Conservation (phyloP, 768 basidiomycete species). For the Hortiboletus flavorubellus region DNA sequence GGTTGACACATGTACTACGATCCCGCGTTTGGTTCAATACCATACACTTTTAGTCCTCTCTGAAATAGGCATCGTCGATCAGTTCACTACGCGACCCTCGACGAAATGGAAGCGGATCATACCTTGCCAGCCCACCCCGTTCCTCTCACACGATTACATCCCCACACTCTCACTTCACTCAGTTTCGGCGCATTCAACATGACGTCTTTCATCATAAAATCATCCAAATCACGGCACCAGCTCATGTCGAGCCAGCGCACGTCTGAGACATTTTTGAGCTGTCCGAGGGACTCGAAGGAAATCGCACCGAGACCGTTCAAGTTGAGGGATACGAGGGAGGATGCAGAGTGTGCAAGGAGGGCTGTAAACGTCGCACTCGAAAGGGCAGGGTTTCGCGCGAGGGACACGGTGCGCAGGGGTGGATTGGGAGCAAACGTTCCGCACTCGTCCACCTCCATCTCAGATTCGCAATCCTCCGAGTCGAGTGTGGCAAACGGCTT, state of each 20-base stretch:
- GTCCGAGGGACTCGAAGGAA: slow-evolving; percentile 44
- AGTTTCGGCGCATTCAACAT: slow-evolving; percentile 45
- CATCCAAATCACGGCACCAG: slow-evolving; percentile 80
- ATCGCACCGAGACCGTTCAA: slow-evolving; percentile 78
- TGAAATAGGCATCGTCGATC: slow-evolving; percentile 2
- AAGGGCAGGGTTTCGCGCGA: slow-evolving; percentile 61
- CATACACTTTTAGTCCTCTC: slow-evolving; percentile 28
- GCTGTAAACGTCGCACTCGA: slow-evolving; percentile 52
- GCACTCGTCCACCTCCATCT: slow-evolving; percentile 21
- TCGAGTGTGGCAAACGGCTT: slow-evolving; percentile 13
- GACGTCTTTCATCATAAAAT: slow-evolving; percentile 75
- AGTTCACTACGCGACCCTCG: neutral
- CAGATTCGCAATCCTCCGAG: slow-evolving; percentile 8
- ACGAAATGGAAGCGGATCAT: slow-evolving; percentile 3
- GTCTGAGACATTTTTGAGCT: slow-evolving; percentile 34
- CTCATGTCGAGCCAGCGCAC: slow-evolving; percentile 71
- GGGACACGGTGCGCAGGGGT: slow-evolving; percentile 50
- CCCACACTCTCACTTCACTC: slow-evolving; percentile 49
- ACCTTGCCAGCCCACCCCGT: slow-evolving; percentile 46
- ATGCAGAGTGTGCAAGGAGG: slow-evolving; percentile 66
- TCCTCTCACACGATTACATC: slow-evolving; percentile 48
- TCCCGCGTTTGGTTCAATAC: slow-evolving; percentile 40
- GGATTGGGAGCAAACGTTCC: slow-evolving; percentile 33
- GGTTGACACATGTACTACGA: neutral
- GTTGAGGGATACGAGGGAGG: slow-evolving; percentile 52